phyloP scores from a whole-genome alignment of 2,329 filamentous ascomycete genomes.

The Parascedosporium putredinis region DNA sequence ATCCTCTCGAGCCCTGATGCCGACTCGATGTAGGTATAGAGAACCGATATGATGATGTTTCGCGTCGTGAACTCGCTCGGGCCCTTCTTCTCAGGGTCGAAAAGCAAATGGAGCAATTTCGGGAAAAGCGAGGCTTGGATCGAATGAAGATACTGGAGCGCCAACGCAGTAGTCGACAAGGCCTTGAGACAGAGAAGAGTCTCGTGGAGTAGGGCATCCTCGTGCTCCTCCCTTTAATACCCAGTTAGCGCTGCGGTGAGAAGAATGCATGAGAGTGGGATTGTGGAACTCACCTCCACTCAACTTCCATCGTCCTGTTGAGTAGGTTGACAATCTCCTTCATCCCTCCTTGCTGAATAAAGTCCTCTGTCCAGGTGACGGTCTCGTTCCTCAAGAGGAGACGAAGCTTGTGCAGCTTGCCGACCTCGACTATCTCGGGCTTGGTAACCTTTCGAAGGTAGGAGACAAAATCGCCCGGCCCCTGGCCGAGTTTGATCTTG shows the following conservation, averaged over 20 bases:
- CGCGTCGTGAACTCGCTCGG: slow-evolving; percentile 94
- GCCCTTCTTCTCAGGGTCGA: slow-evolving; percentile 96
- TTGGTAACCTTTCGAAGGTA: slow-evolving; percentile 75
- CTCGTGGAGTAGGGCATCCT: slow-evolving; percentile 87
- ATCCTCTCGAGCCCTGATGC: slow-evolving; percentile 52
- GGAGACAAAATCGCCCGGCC: slow-evolving; percentile 73
- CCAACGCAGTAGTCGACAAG: slow-evolving; percentile 81
- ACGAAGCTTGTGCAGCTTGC: slow-evolving; percentile 85
- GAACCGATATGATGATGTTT: slow-evolving; percentile 75
- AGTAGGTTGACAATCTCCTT: slow-evolving; percentile 77
- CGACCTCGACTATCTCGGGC: slow-evolving; percentile 81
- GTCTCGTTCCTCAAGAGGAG: slow-evolving; percentile 88
- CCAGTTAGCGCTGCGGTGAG: too few species aligned
- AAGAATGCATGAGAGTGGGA: too few species aligned
- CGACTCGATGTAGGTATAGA: slow-evolving; percentile 78
- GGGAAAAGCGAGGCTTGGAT: slow-evolving; percentile 79
- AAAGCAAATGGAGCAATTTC: slow-evolving; percentile 76
- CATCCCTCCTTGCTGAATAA: slow-evolving; percentile 85
- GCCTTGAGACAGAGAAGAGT: slow-evolving; percentile 88
- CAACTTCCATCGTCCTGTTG: slow-evolving; percentile 86
- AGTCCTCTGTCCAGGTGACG: slow-evolving; percentile 87
- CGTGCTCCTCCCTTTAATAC: slow-evolving; percentile 79
- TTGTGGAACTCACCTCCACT: slow-evolving; percentile 74
- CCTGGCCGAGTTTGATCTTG: slow-evolving; percentile 63
- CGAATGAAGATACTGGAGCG: slow-evolving; percentile 67